phyloP scores from a whole-genome alignment of 208 protist species.

The Trichomonas tenax region DNA sequence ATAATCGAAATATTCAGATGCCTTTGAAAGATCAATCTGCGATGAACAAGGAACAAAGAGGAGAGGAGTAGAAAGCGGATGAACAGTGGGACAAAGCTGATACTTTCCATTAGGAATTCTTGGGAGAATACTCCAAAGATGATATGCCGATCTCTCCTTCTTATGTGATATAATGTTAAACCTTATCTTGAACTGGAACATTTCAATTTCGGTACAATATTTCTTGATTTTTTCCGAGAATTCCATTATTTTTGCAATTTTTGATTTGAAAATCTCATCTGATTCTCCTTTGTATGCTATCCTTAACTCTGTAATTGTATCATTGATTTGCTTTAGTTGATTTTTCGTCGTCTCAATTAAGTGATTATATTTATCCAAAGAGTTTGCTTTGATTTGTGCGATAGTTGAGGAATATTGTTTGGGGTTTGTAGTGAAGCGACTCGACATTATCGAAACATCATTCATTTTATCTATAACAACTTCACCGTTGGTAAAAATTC shows the following conservation, averaged over 20 bases:
- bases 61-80: not conserved
- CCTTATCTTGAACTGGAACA: not conserved
- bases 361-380: not conserved
- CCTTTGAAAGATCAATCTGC: not conserved
- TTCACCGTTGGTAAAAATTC: too few species aligned
- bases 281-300: not conserved
- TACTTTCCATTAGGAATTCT: not conserved
- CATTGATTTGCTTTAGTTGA: not conserved
- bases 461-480: too few species aligned
- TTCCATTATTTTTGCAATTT: too few species aligned
- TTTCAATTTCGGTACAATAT: not conserved
- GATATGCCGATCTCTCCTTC: not conserved
- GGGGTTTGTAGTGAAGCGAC: too few species aligned
- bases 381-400: not conserved
- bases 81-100: not conserved
- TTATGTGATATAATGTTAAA: not conserved
- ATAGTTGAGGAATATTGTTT: not conserved
- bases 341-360: not conserved
- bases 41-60: not conserved
- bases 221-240: not conserved
- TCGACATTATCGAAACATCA: too few species aligned
- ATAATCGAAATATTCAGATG: not conserved
- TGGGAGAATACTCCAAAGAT: not conserved
- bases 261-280: not conserved
- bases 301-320: not conserved